A percentile compares a stretch with the other conserved stretches of the same genome.
Evolutionary conservation across 768 basidiomycete species (phyloP).

Genomic region (Mycena haematopus): DNA sequence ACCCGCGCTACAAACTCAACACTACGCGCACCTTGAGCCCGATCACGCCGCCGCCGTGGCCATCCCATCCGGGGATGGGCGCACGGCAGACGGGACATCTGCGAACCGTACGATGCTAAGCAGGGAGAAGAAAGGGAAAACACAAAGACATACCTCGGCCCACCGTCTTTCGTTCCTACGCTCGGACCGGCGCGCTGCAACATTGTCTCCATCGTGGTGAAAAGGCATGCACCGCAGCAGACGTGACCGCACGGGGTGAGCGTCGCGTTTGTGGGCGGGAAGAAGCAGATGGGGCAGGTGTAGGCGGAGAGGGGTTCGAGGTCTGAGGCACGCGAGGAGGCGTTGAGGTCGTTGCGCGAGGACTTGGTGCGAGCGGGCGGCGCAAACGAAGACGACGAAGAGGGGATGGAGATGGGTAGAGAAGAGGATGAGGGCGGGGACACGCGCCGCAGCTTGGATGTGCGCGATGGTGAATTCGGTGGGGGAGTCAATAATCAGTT

Average conservation of each 20-base stretch:
- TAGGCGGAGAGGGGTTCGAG: slow-evolving; percentile 61
- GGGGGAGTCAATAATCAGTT: slow-evolving; percentile 10
- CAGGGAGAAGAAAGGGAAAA: slow-evolving; percentile 6
- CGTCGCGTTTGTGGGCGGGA: slow-evolving; percentile 74
- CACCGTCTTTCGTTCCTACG: slow-evolving; percentile 39
- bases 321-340: too few species aligned
- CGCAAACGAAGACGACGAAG: slow-evolving; percentile 22
- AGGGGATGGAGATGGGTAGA: neutral
- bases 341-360: too few species aligned
- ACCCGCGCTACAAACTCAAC: slow-evolving; percentile 47
- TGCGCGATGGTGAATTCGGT: slow-evolving; percentile 17
- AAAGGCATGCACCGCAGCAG: slow-evolving; percentile 78
- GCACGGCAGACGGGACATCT: slow-evolving; percentile 80
- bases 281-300: slow-evolving; percentile 83
- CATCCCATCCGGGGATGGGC: slow-evolving; percentile 72
- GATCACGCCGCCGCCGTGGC: slow-evolving; percentile 70
- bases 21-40: slow-evolving; percentile 59
- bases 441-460: slow-evolving; percentile 12
- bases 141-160: slow-evolving; percentile 45
- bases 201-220: slow-evolving; percentile 71
- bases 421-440: too few species aligned
- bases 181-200: slow-evolving; percentile 51
- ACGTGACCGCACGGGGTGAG: slow-evolving; percentile 84
- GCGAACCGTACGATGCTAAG: neutral
- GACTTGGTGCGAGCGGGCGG: too few species aligned